Evolutionary conservation across 2,329 filamentous ascomycete species (phyloP), one percentile per base, ranked within the genome.

Genomic region (Onygenales sp.): DNA sequence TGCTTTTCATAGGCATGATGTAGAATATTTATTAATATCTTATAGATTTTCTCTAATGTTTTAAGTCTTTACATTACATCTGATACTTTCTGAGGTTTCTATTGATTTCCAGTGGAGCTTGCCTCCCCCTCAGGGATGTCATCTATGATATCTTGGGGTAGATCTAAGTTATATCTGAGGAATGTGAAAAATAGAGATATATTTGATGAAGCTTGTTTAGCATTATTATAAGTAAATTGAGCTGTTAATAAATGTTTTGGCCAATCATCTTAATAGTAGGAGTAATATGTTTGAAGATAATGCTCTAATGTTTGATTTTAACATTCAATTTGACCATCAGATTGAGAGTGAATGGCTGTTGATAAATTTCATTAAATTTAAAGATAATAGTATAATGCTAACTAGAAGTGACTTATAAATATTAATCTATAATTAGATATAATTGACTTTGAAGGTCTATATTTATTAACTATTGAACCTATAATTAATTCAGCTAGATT

Each of bases 321-420:
- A 8, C 39, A 9, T 51, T 59, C 57, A 1, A 50, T 59, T 49
- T 57, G 54, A 7, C 57, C 43, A 52, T 59, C 56, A 6, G 54
- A 55, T 47, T 59, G 36, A 8, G 52, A 54, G 44, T 59, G 57
- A 27, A 32, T 47, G 5, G 51, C 46, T 17, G 56, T 54, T 1
- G 39, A 2, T 3, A 48, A 21, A 8, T 32, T 31, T 11, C 5
- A 8, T 2, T 35, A 2, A n/a, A 48, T 13, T 11, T 31, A 3
- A 2, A 48, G 17, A 21, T 36, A 2, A 7, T n/a, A 35, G 21
- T 9, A 48, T 3, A 48, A 36, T 11, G 2, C 45, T 11, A 9
- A 48, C 45, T 9, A 48, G 45, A 13, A 48, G 3, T 43, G 2
- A 31, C 8, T 13, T n/a, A 31, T 43, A 36, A 51, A 51, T 5